Conservation (phyloP, 306 rosid species). For the Gillenia trifoliata region DNA sequence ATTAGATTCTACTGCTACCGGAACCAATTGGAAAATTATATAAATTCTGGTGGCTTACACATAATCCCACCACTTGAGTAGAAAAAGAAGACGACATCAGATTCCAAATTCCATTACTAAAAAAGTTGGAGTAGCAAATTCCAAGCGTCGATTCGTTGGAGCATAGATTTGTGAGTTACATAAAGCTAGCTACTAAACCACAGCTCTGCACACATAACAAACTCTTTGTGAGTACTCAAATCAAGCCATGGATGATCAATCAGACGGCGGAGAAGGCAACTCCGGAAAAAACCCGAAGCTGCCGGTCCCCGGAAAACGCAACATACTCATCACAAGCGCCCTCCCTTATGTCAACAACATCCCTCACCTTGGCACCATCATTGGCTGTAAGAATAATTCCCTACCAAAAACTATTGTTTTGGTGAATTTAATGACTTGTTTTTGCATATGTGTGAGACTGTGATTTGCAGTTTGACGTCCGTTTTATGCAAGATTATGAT, state of each 20-base stretch:
- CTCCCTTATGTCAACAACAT: conserved; percentile 80
- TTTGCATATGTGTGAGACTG: not conserved
- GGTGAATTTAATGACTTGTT: not conserved
- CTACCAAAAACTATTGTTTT: too few species aligned
- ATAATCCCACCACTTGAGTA: too few species aligned
- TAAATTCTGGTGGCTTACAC: too few species aligned
- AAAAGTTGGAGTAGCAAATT: too few species aligned
- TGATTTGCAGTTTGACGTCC: too few species aligned
- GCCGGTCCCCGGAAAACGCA: conserved; percentile 61
- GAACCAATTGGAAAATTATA: too few species aligned
- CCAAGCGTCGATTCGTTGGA: not conserved
- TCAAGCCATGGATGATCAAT: conserved; percentile 8
- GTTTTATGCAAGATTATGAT: not conserved
- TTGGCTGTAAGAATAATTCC: conserved; percentile 36
- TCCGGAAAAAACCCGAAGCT: conserved; percentile 24
- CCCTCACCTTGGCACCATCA: conserved; percentile 74
- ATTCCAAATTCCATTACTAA: too few species aligned
- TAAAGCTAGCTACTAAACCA: too few species aligned
- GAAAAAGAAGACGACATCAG: too few species aligned
- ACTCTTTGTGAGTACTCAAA: not conserved
- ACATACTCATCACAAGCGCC: conserved; percentile 76
- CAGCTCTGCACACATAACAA: not conserved
- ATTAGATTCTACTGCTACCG: too few species aligned
- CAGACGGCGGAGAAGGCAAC: conserved; percentile 2
- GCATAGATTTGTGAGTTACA: not conserved